These are phyloP conservation scores for Coemansia sp. DNA, from an alignment of 192 early-diverging fungal species.

Conservation along the genomic window DNA sequence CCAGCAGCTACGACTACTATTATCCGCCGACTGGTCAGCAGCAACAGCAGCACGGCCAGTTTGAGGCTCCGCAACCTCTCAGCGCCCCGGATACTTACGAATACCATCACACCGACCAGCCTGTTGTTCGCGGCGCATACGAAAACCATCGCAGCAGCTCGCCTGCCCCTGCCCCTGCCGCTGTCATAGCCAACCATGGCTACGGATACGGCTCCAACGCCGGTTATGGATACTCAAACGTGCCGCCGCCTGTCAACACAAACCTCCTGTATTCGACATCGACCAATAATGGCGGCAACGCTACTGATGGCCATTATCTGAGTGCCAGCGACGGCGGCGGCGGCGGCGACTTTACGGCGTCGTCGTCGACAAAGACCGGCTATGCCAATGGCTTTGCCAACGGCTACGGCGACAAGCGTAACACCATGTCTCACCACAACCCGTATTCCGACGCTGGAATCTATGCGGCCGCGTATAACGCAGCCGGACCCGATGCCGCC, in stretches of 20 bases:
- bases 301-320: background rate
- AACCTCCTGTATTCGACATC: background rate
- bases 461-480: background rate
- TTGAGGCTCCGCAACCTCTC: background rate
- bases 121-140: background rate
- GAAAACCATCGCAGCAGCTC: background rate
- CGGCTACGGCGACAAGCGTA: background rate
- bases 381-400: background rate
- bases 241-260: background rate
- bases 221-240: background rate
- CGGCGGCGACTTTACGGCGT: background rate
- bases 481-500: background rate
- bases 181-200: background rate
- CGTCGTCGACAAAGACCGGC: constrained; percentile 1
- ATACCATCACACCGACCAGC: background rate
- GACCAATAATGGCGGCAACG: background rate
- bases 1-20: background rate
- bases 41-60: background rate
- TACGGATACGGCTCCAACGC: background rate
- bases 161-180: background rate
- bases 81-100: background rate
- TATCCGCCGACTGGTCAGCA: background rate
- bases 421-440: background rate
- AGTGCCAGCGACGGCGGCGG: background rate
- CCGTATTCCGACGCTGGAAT: constrained; percentile 2